phyloP scores from a whole-genome alignment of 2,329 filamentous ascomycete genomes.

The Penicillium sp. region DNA sequence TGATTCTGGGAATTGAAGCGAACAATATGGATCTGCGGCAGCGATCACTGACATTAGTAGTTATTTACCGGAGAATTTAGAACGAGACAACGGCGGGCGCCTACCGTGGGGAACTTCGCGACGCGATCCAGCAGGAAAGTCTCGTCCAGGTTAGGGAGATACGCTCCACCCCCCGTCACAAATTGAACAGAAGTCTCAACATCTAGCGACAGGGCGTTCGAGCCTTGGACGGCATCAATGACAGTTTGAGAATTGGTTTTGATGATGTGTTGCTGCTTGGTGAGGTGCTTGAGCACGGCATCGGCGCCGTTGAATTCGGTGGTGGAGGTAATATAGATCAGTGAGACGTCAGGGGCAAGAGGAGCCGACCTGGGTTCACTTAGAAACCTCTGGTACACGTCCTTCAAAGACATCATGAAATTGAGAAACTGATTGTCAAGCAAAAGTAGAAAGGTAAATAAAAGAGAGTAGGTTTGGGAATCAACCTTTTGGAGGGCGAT shows the following conservation, averaged over 20 bases:
- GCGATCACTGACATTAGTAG: constrained; percentile 4
- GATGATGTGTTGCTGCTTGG: constrained; percentile 71
- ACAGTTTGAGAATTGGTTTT: constrained; percentile 83
- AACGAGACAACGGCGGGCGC: constrained; percentile 39
- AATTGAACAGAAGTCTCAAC: constrained; percentile 85
- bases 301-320: constrained; percentile 72
- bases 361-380: constrained; percentile 67
- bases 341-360: constrained; percentile 68
- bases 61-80: background rate
- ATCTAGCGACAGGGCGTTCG: constrained; percentile 73
- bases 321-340: constrained; percentile 90
- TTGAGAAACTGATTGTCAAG: background rate
- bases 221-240: constrained; percentile 73
- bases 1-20: constrained; percentile 76
- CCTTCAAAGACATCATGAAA: constrained; percentile 47
- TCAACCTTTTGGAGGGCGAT: background rate
- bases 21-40: constrained; percentile 79
- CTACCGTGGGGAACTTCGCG: constrained; percentile 80
- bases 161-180: constrained; percentile 77
- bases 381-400: constrained; percentile 74
- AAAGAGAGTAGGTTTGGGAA: constrained; percentile 20
- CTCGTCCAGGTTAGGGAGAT: constrained; percentile 87
- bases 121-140: constrained; percentile 87
- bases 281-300: constrained; percentile 83
- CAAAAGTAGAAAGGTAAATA: constrained; percentile 19